A percentile compares a stretch with the other conserved stretches of the same genome.
phyloP scores from a whole-genome alignment of 1,284 basidiomycete genomes.

The Entoloma clypeatum region DNA sequence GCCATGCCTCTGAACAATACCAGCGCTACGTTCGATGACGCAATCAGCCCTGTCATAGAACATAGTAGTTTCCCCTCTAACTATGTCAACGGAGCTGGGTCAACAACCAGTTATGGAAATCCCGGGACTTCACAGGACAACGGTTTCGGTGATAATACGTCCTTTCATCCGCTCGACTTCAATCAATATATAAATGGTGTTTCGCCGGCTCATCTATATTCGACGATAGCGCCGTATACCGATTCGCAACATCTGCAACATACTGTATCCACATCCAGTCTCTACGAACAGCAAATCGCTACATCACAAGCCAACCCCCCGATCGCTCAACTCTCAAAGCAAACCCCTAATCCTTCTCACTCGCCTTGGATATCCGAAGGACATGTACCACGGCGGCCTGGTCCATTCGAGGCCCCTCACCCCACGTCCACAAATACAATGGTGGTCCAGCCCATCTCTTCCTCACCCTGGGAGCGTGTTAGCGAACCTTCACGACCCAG shows the following conservation, averaged over 20 bases:
- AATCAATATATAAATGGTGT: slow-evolving; percentile 16
- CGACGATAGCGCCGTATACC: slow-evolving; percentile 15
- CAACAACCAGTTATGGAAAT: slow-evolving; percentile 14
- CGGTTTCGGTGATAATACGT: slow-evolving; percentile 13
- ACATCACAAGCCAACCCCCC: slow-evolving; percentile 14
- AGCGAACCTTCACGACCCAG: slow-evolving; percentile 46
- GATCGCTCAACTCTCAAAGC: slow-evolving; percentile 10
- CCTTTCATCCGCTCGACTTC: slow-evolving; percentile 16
- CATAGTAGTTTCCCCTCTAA: slow-evolving; percentile 14
- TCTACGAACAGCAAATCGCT: slow-evolving; percentile 12
- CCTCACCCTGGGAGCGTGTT: slow-evolving; percentile 35
- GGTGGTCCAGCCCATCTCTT: slow-evolving; percentile 22
- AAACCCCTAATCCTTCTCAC: slow-evolving; percentile 21
- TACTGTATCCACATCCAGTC: slow-evolving; percentile 10
- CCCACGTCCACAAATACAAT: slow-evolving; percentile 29
- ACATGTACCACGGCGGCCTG: slow-evolving; percentile 32
- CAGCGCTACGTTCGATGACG: slow-evolving; percentile 14
- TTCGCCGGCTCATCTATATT: slow-evolving; percentile 19
- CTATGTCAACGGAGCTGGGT: slow-evolving; percentile 10
- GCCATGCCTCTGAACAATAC: slow-evolving; percentile 3
- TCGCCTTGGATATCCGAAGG: slow-evolving; percentile 24
- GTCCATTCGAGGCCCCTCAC: slow-evolving; percentile 39
- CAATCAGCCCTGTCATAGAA: slow-evolving; percentile 12
- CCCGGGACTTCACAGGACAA: slow-evolving; percentile 15
- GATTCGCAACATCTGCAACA: slow-evolving; percentile 12